These are phyloP conservation scores for Globisporangium radiosum DNA, from an alignment of 352 stramenopile genomes.

Conservation along the genomic window DNA sequence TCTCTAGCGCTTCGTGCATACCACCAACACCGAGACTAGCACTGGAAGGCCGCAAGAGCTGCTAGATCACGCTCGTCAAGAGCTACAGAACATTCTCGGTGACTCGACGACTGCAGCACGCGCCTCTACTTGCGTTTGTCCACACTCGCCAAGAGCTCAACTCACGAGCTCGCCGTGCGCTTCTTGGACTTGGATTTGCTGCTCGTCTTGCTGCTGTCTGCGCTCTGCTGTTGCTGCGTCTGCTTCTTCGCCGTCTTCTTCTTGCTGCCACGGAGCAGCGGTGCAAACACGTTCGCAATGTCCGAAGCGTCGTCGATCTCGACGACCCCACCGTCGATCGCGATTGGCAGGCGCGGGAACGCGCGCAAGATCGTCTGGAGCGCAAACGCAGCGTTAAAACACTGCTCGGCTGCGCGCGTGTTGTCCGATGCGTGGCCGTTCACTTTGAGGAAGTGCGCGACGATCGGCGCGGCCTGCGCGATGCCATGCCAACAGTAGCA, in stretches of 20 bases:
- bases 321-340: constrained; percentile 34
- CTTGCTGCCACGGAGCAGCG: constrained; percentile 26
- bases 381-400: constrained; percentile 71
- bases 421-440: constrained; percentile 49
- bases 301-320: constrained; percentile 39
- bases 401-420: constrained; percentile 45
- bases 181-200: constrained; percentile 31
- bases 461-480: constrained; percentile 25
- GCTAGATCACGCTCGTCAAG: too few species aligned
- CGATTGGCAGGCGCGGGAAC: constrained; percentile 49
- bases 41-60: too few species aligned
- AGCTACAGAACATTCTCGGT: too few species aligned
- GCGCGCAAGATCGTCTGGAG: constrained; percentile 68
- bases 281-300: constrained; percentile 32
- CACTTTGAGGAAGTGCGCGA: constrained; percentile 44
- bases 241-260: neutral
- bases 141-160: too few species aligned
- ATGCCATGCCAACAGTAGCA: neutral
- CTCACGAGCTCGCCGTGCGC: constrained; percentile 15
- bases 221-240: constrained; percentile 1
- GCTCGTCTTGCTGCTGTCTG: constrained; percentile 14
- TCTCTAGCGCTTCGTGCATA: too few species aligned
- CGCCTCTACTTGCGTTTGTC: too few species aligned
- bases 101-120: too few species aligned
- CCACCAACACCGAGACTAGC: too few species aligned